These are phyloP conservation scores for Thecaphora frezii DNA, from an alignment of 1,284 basidiomycete genomes.

Conservation along the genomic window DNA sequence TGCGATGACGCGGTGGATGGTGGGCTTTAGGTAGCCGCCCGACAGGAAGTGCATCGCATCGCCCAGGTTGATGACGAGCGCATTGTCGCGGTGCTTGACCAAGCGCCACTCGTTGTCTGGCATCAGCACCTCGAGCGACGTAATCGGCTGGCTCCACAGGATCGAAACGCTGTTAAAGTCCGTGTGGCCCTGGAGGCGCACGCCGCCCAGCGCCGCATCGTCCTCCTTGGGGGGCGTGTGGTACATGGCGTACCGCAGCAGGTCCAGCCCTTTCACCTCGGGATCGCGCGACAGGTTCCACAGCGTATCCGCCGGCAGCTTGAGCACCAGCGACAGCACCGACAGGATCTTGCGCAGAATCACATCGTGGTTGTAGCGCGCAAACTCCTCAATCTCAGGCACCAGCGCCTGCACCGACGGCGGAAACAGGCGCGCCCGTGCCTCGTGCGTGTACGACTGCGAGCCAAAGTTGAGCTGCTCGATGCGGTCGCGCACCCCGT, in stretches of 20 bases:
- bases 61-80: slow-evolving; percentile 55
- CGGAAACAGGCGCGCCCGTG: slow-evolving; percentile 38
- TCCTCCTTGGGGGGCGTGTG: slow-evolving; percentile 59
- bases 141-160: slow-evolving; percentile 62
- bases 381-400: slow-evolving; percentile 60
- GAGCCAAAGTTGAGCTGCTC: slow-evolving; percentile 62
- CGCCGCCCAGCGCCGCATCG: slow-evolving; percentile 57
- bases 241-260: slow-evolving; percentile 62
- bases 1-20: slow-evolving; percentile 61
- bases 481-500: slow-evolving; percentile 60
- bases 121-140: slow-evolving; percentile 61
- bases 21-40: slow-evolving; percentile 58
- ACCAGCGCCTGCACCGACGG: slow-evolving; percentile 38
- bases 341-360: slow-evolving; percentile 61
- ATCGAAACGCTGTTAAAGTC: slow-evolving; percentile 61
- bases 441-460: slow-evolving; percentile 44
- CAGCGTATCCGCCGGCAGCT: slow-evolving; percentile 61
- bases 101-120: slow-evolving; percentile 60
- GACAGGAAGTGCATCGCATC: slow-evolving; percentile 55
- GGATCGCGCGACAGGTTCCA: slow-evolving; percentile 61
- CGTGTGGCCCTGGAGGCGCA: slow-evolving; percentile 62
- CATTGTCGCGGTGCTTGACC: slow-evolving; percentile 59
- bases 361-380: slow-evolving; percentile 56
- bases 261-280: slow-evolving; percentile 60
- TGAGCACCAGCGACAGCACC: slow-evolving; percentile 60